Conservation (phyloP, 2,329 filamentous ascomycete species). For the Xylaria sp. region DNA sequence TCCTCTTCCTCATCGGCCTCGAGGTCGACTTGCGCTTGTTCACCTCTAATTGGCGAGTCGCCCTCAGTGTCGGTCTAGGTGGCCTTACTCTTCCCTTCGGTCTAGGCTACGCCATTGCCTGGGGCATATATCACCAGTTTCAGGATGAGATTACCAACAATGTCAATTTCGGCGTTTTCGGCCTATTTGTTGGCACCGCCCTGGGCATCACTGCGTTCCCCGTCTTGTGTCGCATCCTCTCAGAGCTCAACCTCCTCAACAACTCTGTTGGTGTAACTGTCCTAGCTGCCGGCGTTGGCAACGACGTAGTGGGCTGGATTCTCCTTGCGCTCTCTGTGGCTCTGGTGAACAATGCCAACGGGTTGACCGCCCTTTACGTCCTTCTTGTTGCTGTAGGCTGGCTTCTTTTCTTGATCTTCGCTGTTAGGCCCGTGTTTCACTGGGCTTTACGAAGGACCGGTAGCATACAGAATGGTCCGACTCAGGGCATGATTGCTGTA, state of each 20-base stretch:
- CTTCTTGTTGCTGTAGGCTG: constrained; percentile 81
- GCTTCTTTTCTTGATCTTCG: constrained; percentile 78
- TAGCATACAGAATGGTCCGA: constrained; percentile 87
- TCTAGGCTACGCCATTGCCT: constrained; percentile 75
- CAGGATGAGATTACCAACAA: constrained; percentile 49
- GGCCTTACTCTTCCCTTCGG: constrained; percentile 80
- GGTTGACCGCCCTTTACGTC: constrained; percentile 86
- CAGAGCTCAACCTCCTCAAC: constrained; percentile 85
- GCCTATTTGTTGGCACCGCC: constrained; percentile 88
- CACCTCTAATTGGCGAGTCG: constrained; percentile 76
- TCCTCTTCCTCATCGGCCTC: constrained; percentile 79
- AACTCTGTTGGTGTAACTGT: constrained; percentile 91
- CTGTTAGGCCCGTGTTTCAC: constrained; percentile 78
- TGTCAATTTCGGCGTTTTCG: constrained; percentile 57
- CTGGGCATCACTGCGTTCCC: constrained; percentile 93
- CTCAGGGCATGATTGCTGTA: constrained; percentile 83
- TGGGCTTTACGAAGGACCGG: constrained; percentile 79
- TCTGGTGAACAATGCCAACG: constrained; percentile 86
- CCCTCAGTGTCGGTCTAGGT: constrained; percentile 72
- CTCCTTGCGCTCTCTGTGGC: constrained; percentile 92
- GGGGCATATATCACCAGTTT: constrained; percentile 76
- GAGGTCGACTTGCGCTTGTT: constrained; percentile 79
- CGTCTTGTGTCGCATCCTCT: constrained; percentile 91
- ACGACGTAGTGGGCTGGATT: constrained; percentile 93
- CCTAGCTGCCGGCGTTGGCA: constrained; percentile 89